A percentile compares a stretch with the other conserved stretches of the same genome.
Conservation (phyloP, 306 rosid species). For the Cucumis sativus region Cucumber_9930_V3 NC_026656.2:16887001-16887500, state of each 20-base stretch:
- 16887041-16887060: not conserved
- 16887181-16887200: constrained; percentile 41
- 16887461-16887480: constrained; percentile 38
- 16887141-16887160: constrained; percentile 33
- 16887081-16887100: not conserved
- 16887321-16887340: constrained; percentile 18
- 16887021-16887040: not conserved
- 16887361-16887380: not conserved
- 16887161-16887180: constrained; percentile 51
- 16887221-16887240: constrained; percentile 4
- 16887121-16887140: constrained; percentile 14
- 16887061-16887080: not conserved
- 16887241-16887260: not conserved
- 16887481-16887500: not conserved
- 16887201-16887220: not conserved
- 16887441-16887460: constrained; percentile 28
- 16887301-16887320: constrained; percentile 30
- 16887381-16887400: constrained; percentile 13
- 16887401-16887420: constrained; percentile 21
- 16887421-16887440: constrained; percentile 20
- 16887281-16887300: constrained; percentile 41
- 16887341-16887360: constrained; percentile 22
- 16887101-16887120: constrained; percentile 1
- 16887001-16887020: not conserved
- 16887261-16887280: constrained; percentile 53